phyloP scores from a whole-genome alignment of 257 asterid species.

The Solanum raphanifolium region DNA sequence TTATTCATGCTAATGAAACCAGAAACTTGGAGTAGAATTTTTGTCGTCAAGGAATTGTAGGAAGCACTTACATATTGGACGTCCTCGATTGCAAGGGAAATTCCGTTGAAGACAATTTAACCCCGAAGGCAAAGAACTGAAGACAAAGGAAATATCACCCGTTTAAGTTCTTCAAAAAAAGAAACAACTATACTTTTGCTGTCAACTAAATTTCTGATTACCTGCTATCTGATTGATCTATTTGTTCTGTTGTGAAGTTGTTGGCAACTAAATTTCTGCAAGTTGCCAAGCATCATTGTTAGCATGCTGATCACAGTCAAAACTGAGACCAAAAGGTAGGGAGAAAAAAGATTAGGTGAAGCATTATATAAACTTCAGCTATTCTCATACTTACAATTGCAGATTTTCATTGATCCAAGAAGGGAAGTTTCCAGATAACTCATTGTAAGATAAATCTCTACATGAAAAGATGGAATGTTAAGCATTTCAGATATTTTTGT shows the following conservation, averaged over 20 bases:
- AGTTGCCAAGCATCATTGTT: background rate
- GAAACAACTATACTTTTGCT: background rate
- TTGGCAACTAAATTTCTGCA: constrained; percentile 68
- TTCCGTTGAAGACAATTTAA: constrained; percentile 58
- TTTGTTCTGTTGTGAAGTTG: constrained; percentile 36
- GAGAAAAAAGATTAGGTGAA: background rate
- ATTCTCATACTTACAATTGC: constrained; percentile 39
- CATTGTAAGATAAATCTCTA: constrained; percentile 75
- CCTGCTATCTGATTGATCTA: constrained; percentile 39
- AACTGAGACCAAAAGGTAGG: background rate
- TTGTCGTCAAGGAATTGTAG: background rate
- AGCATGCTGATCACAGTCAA: background rate
- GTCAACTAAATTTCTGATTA: background rate
- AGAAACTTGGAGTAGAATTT: background rate
- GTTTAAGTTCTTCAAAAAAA: background rate
- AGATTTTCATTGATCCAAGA: constrained; percentile 45
- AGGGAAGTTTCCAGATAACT: constrained; percentile 64
- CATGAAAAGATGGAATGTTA: background rate
- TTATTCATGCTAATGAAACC: constrained; percentile 5
- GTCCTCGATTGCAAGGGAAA: constrained; percentile 60
- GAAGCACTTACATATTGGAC: constrained; percentile 39
- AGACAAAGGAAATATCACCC: background rate
- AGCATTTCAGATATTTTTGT: background rate
- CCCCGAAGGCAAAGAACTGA: constrained; percentile 44
- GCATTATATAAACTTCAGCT: background rate